phyloP scores from a whole-genome alignment of 2,329 filamentous ascomycete species.

The Verticillium isaacii region DNA sequence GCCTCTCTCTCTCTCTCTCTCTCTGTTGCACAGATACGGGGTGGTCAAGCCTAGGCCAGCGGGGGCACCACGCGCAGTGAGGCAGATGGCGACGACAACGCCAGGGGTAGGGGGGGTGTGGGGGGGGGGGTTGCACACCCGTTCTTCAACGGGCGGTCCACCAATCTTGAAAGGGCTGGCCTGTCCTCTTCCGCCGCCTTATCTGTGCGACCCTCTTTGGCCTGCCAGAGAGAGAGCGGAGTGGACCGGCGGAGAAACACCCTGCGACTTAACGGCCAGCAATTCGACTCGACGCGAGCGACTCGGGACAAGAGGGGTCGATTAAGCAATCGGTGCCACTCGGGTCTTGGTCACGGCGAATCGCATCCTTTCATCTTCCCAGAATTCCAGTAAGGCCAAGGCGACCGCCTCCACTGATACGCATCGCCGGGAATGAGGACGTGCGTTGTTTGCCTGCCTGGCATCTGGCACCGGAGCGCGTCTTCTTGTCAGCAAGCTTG shows the following conservation, averaged over 20 bases:
- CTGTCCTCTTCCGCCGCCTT: neutral
- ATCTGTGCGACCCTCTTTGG: no score
- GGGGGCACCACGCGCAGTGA: neutral
- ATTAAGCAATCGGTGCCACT: neutral
- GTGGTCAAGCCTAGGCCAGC: neutral
- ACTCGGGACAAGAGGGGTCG: neutral
- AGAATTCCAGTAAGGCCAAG: neutral
- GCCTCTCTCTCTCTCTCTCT: neutral
- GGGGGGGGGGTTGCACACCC: conserved; percentile 7
- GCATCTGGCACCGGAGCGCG: neutral
- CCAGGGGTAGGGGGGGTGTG: neutral
- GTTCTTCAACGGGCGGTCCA: conserved; percentile 9
- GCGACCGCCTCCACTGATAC: conserved; percentile 4
- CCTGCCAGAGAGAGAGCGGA: neutral
- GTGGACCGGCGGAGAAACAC: neutral
- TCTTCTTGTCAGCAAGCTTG: neutral
- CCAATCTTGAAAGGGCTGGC: conserved; percentile 6
- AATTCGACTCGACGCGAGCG: neutral
- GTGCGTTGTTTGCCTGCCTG: neutral
- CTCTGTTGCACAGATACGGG: neutral
- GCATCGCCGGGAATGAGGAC: conserved; percentile 1
- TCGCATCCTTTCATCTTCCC: neutral
- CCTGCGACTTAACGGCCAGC: neutral
- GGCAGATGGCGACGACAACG: neutral
- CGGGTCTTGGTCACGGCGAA: neutral